Evolutionary conservation across 768 basidiomycete genomes (phyloP), one percentile per base, ranked within the genome.

Genomic region (Kwoniella newhampshirensis): DNA sequence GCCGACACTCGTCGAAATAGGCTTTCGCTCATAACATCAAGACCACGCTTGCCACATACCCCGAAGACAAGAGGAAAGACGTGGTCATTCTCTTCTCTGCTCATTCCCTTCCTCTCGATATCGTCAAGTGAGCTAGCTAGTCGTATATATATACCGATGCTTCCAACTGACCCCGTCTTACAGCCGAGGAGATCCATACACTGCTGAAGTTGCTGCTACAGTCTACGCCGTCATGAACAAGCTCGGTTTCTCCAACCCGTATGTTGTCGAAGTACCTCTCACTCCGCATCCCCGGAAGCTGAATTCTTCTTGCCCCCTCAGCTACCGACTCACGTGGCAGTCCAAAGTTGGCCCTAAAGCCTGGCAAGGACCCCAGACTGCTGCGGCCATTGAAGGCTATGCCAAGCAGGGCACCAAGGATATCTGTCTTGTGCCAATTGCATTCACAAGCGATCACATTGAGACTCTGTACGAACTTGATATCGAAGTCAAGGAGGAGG

Each of bases 371-470:
- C 91, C 91, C 80, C 92, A 97, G 77, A 99, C 96, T 1, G 81
- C 83, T 17, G 91, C 90, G 51, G 89, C 92, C 42, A 79, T 99
- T 73, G 91, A 96, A 63, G 81, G 80, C 0, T 68, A 78, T 21
- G 77, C 76, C 26, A 77, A 78, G 70, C 71, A 71, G 25, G 80
- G 80, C 25, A 63, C 78, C 54, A 80, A 80, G 61, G 75, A 81
- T 58, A 65, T 79, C 32, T 70, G 97, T 54, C 79, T 98, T 36
- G 85, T 99, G 6, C 96, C 96, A 0, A 92, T 99, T 60, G 96
- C 96, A 23, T 99, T 99, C 79, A 99, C 96, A 13, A 92, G 88
- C 75, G 96, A 99, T 78, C 96, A 99, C 75, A 98, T 99, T 70
- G 96, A 99, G 81, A 99, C 96, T 21, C 80, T 99, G 47, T 98